Conservation (phyloP, 441 rosid genomes). For the Croton setiger region DNA sequence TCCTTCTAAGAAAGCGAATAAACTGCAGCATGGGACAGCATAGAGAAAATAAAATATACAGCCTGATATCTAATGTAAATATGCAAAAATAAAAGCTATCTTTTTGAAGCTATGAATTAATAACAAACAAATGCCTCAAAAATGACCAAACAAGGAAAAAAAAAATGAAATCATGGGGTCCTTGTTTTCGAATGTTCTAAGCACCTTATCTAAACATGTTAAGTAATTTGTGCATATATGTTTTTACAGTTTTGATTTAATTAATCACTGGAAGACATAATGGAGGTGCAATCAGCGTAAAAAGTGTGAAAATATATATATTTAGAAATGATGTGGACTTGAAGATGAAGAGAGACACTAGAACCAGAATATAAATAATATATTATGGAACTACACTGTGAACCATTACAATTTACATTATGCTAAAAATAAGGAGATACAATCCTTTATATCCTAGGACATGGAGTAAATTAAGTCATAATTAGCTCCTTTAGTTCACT, state of each 20-base stretch:
- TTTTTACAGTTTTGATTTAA: not conserved
- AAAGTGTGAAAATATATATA: not conserved
- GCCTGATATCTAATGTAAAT: not conserved
- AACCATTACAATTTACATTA: too few relatives aligned
- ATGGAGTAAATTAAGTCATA: too few relatives aligned
- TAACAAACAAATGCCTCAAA: not conserved
- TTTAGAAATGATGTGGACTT: too few relatives aligned
- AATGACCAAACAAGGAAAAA: not conserved
- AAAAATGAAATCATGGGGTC: not conserved
- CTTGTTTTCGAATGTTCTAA: not conserved
- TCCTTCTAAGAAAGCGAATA: slow-evolving; percentile 86
- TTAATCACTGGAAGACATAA: not conserved
- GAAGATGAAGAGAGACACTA: too few relatives aligned
- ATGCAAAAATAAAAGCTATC: not conserved
- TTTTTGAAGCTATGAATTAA: not conserved
- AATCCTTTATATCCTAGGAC: too few relatives aligned
- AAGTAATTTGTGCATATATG: not conserved
- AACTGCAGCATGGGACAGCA: slow-evolving; percentile 46
- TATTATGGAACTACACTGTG: too few relatives aligned
- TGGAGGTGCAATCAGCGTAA: not conserved
- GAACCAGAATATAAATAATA: too few relatives aligned
- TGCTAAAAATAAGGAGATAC: too few relatives aligned
- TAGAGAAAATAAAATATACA: not conserved
- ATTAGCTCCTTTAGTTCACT: too few relatives aligned
- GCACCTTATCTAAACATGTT: too few relatives aligned